A percentile compares a stretch with the other conserved stretches of the same genome.
These are phyloP conservation scores for Trametes sp. DNA, from an alignment of 1,284 basidiomycete species.

Conservation along the genomic window DNA sequence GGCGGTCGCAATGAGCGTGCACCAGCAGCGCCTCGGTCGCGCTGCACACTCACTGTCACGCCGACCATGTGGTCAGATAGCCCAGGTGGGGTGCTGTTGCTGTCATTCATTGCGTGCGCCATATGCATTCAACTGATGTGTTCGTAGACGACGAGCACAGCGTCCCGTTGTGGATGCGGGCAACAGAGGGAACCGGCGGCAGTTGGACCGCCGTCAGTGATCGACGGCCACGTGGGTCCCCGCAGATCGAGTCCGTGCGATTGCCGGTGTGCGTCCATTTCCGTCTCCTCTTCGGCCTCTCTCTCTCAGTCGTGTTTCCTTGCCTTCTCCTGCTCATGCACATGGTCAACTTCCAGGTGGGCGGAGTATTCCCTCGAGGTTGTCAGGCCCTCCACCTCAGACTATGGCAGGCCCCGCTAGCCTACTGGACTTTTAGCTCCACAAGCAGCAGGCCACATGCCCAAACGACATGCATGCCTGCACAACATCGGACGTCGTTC, in stretches of 20 bases:
- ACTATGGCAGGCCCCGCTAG: too few relatives aligned
- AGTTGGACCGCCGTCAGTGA: neutral
- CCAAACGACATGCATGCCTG: neutral
- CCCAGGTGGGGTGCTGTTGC: neutral
- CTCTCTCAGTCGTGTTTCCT: neutral
- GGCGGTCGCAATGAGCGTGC: neutral
- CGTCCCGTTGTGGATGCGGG: neutral
- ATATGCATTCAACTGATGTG: neutral
- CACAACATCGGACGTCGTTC: neutral
- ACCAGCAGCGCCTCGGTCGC: conserved; percentile 15
- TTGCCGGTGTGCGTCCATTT: conserved; percentile 3
- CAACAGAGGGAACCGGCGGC: neutral
- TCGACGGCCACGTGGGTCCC: neutral
- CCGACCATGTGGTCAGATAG: conserved; percentile 16
- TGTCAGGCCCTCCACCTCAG: too few relatives aligned
- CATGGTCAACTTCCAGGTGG: too few relatives aligned
- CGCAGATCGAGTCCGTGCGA: conserved; percentile 3
- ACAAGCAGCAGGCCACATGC: conserved; percentile 4
- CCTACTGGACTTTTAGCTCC: too few relatives aligned
- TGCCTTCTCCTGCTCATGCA: too few relatives aligned
- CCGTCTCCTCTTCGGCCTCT: neutral
- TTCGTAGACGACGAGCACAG: neutral
- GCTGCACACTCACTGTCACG: neutral
- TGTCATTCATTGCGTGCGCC: neutral
- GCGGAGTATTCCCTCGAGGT: too few relatives aligned